Evolutionary conservation across 257 asterid genomes (phyloP), one percentile per base, ranked within the genome.

Genomic region (Rubia yunnanensis): DNA sequence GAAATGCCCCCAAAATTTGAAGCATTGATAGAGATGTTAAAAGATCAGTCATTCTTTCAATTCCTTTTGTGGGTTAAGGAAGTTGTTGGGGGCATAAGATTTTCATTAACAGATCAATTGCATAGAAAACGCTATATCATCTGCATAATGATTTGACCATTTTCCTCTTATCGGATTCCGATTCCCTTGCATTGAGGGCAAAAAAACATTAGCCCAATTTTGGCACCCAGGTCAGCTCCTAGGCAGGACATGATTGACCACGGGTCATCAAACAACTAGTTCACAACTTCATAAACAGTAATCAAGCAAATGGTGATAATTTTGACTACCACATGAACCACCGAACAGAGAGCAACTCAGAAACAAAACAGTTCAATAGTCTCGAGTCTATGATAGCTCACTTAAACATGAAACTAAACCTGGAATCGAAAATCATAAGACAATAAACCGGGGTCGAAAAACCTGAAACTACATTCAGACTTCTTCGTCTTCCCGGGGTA

Each of bases 381-480:
- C 27, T 76, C 66, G 68, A 78, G 80, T 83, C 87, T 57, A 48
- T 41, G 59, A 66, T 11, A 63, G 91, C 94, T 85, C 81, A 67
- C 64, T 71, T 77, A 72, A 62, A 73, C 76, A 77, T 57, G 59
- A 71, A 76, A 58, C 64, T 58, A 67, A 69, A 68, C 61, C 66
- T 49, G 63, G 74, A 60, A 44, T 44, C 22, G 52, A 50, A 71
- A 62, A 77, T 74, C 74, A 68, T 70, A 78, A 41, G 76, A 76
- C 77, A 44, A 48, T 18, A 48, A 83, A 74, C 81, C 76, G 72
- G 72, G 76, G 10, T 78, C 23, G 76, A 77, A 84, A 70, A 83
- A 88, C 86, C 95, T 81, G 95, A 85, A 67, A 71, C 70, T 17
- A 64, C 64, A 65, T 62, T 76, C 85, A 80, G 78, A 69, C 65